Base-by-base conservation (phyloP, 768 basidiomycete species). In the Kwoniella dejecticola region DNA sequence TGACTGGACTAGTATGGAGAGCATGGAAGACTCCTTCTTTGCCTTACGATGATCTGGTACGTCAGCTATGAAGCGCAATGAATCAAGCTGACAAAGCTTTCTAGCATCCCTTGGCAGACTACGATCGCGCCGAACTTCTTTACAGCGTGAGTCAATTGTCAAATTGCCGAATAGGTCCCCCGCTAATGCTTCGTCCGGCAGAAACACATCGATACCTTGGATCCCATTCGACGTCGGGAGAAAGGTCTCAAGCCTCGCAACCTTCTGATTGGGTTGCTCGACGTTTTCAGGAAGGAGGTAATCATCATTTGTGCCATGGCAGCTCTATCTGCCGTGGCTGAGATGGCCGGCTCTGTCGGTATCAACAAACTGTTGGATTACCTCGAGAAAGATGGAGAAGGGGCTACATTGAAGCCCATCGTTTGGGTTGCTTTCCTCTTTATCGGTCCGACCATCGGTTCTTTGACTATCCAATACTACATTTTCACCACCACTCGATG, bases 371-470 rank as follows among this genome's bases (percentile, higher is more conserved):
- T 84, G 1, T 52, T 82, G 41, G 55, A 60, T 27, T 78, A 88
- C 68, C 76, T 89, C 17, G 87, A 88, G 76, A 82, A 74, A 2
- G 77, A 80, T 12, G 85, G 85, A 2, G 69, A 82, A 58, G 81
- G 76, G 23, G 81, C 86, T 0, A 67, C 77, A 6, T 75, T 87
- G 29, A 82, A 83, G 33, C 88, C 88, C 0, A 88, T 88, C 84
- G 83, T 89, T 6, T 89, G 88, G 88, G 83, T 89, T 13, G 30
- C 77, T 0, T 83, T 85, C 12, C 70, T 80, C 7, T 78, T 79
- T 62, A 6, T 79, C 10, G 78, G 75, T 3, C 77, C 79, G 0
- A 60, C 70, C 21, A 30, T 76, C 11, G 67, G 67, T 5, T 75
- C 80, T 19, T 52, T 87, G 7, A 66, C 78, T 27, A 81, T 83